Conservation (phyloP, 1,284 basidiomycete species). For the Cryptococcus sp. region DNA sequence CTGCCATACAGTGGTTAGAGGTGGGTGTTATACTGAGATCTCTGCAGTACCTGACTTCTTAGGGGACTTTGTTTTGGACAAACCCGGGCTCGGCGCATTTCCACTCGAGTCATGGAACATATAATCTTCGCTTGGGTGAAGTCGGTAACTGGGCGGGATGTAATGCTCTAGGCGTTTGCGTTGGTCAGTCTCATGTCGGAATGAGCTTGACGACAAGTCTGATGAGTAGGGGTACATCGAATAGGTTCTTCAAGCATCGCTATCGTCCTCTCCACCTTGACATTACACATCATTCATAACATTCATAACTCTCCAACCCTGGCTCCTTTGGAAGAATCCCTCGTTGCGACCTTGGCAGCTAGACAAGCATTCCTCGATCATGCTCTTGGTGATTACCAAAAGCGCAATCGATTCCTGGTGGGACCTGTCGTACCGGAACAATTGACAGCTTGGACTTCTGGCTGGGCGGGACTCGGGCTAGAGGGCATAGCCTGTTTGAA, state of each 20-base stretch:
- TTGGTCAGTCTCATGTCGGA: conserved; percentile 23
- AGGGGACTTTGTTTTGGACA: conserved; percentile 35
- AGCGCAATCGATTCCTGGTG: conserved; percentile 2
- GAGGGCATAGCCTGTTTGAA: conserved; percentile 24
- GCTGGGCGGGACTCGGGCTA: conserved; percentile 19
- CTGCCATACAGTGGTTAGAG: conserved; percentile 29
- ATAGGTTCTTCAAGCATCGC: conserved; percentile 21
- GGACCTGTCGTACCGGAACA: conserved; percentile 4
- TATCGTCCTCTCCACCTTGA: conserved; percentile 31
- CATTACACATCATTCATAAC: conserved; percentile 28
- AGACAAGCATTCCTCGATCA: conserved; percentile 34
- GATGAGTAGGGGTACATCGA: no score
- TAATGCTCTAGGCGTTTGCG: conserved; percentile 26
- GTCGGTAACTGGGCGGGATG: conserved; percentile 43
- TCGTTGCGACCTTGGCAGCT: conserved; percentile 21
- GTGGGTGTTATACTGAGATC: conserved; percentile 17
- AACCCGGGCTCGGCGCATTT: conserved; percentile 35
- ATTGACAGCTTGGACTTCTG: conserved; percentile 23
- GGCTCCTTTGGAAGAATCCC: conserved; percentile 16
- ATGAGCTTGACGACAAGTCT: conserved; percentile 16
- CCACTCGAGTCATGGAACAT: conserved; percentile 11
- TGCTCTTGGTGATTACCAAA: conserved; percentile 7
- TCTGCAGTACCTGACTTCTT: no score
- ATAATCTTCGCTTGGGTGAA: conserved; percentile 15
- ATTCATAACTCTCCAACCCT: conserved; percentile 22